Evolutionary conservation across 2,329 filamentous ascomycete genomes (phyloP).

Genomic region (Colletotrichum shisoi): DNA sequence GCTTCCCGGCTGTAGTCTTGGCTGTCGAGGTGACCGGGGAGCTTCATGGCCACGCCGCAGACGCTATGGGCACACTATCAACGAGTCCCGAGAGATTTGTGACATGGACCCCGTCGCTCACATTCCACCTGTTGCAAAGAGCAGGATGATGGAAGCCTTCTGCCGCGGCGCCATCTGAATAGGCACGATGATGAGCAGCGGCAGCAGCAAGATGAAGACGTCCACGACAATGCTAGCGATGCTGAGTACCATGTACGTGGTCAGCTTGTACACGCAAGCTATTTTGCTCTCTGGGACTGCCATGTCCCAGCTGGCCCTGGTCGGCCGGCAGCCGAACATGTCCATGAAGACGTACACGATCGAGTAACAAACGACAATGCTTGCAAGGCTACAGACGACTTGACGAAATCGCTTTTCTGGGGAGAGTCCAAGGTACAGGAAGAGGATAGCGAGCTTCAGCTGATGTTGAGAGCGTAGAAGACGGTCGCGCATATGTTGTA

Average conservation of each 20-base stretch:
- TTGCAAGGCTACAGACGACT: conserved; percentile 43
- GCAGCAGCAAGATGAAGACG: conserved; percentile 23
- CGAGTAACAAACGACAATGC: conserved; percentile 45
- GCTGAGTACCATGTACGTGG: conserved; percentile 17
- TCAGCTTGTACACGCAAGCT: conserved; percentile 23
- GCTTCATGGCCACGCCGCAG: conserved; percentile 43
- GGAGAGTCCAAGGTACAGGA: conserved; percentile 29
- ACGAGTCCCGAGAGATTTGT: no score
- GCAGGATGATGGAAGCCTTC: conserved; percentile 26
- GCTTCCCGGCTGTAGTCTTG: conserved; percentile 45
- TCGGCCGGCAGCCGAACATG: conserved; percentile 15
- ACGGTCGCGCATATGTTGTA: conserved; percentile 14
- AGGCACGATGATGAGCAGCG: conserved; percentile 21
- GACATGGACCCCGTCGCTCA: background rate
- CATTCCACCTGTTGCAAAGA: conserved; percentile 25
- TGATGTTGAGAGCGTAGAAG: conserved; percentile 26
- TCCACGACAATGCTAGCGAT: conserved; percentile 35
- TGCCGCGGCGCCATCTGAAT: conserved; percentile 27
- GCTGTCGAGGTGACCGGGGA: conserved; percentile 41
- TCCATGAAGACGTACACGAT: conserved; percentile 41
- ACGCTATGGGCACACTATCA: conserved; percentile 37
- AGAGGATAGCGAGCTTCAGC: conserved; percentile 32
- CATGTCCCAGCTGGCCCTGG: conserved; percentile 19
- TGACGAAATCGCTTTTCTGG: conserved; percentile 33
- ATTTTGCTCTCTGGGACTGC: background rate